Conservation (phyloP, 768 basidiomycete species). For the Suillus fuscotomentosus region DNA sequence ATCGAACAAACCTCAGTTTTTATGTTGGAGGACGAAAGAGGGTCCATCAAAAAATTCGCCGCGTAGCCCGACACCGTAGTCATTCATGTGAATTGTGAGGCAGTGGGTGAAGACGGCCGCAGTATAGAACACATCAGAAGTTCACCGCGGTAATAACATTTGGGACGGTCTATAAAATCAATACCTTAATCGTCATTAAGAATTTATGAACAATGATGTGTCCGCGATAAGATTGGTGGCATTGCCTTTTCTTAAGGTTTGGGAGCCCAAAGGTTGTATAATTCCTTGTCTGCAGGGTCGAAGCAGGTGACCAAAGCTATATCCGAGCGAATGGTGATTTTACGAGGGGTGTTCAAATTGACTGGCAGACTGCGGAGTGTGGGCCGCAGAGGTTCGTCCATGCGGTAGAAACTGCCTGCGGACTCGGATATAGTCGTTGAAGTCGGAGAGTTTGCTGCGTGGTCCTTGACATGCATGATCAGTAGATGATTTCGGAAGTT, state of each 20-base stretch:
- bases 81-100: neutral
- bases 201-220: neutral
- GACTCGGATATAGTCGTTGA: conserved; percentile 33
- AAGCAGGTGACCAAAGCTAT: conserved; percentile 70
- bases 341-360: conserved; percentile 31
- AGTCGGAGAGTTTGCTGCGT: conserved; percentile 20
- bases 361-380: conserved; percentile 17
- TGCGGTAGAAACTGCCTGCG: conserved; percentile 18
- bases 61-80: neutral
- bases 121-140: neutral
- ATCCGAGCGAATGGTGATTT: conserved; percentile 57
- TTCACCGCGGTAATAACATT: neutral
- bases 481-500: neutral
- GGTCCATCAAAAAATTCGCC: no score
- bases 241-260: neutral
- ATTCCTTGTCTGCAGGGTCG: conserved; percentile 70
- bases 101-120: neutral
- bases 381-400: conserved; percentile 12
- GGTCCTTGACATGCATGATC: conserved; percentile 12
- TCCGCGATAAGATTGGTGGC: neutral
- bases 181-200: neutral
- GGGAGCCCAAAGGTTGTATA: conserved; percentile 78
- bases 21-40: neutral
- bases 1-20: neutral
- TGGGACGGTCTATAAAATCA: neutral